These are phyloP conservation scores for Cyberlindnera suaveolens DNA, from an alignment of 805 yeast species.

Conservation along the genomic window DNA sequence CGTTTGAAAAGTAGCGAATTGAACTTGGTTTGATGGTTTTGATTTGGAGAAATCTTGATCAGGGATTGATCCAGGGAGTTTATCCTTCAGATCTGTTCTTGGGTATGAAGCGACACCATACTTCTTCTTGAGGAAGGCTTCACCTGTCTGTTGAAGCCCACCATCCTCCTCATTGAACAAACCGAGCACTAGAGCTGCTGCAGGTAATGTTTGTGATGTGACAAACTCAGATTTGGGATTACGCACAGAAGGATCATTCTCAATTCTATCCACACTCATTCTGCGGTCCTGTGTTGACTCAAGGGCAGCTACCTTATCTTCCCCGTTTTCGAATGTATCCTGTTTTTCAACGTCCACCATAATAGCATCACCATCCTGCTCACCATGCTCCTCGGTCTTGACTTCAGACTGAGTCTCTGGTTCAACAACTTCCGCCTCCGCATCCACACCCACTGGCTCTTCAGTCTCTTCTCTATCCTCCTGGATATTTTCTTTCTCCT, in stretches of 20 bases:
- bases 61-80: slow-evolving; percentile 86
- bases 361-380: neutral
- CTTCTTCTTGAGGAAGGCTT: slow-evolving; percentile 65
- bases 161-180: slow-evolving; percentile 53
- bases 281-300: slow-evolving; percentile 7
- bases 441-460: slow-evolving; percentile 1
- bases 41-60: slow-evolving; percentile 77
- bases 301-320: neutral
- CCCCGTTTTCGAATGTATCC: neutral
- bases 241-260: slow-evolving; percentile 52
- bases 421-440: slow-evolving; percentile 1
- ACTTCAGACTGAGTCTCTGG: neutral
- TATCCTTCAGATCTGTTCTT: slow-evolving; percentile 59
- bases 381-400: neutral
- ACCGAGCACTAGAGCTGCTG: slow-evolving; percentile 58
- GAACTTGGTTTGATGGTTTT: slow-evolving; percentile 87
- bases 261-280: slow-evolving; percentile 26
- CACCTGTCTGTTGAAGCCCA: slow-evolving; percentile 61
- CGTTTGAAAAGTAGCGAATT: slow-evolving; percentile 78
- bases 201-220: slow-evolving; percentile 59
- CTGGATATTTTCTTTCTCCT: slow-evolving; percentile 1
- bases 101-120: slow-evolving; percentile 93
- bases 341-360: neutral
- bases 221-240: slow-evolving; percentile 78
- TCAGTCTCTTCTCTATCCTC: neutral